Percentiles rank a stretch among this genome's conserved stretches.
These are phyloP conservation scores for Zasmidium angulare DNA, from an alignment of 2,329 filamentous ascomycete genomes.

Conservation along the genomic window DNA sequence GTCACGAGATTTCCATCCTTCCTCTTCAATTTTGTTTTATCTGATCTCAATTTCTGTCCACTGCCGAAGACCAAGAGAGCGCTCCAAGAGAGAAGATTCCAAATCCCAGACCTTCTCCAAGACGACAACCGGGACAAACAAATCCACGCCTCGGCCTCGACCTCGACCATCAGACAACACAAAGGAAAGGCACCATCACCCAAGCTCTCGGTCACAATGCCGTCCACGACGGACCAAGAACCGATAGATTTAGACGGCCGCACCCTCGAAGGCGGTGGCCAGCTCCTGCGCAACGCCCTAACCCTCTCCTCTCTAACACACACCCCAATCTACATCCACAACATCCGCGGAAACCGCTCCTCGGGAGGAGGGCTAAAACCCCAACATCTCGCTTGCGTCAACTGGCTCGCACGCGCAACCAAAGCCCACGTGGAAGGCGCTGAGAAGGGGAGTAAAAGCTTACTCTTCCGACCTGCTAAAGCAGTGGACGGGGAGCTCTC, in stretches of 20 bases:
- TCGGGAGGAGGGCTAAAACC: slow-evolving; percentile 57
- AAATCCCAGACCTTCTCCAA: not conserved
- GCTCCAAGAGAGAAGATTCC: not conserved
- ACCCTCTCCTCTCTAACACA: slow-evolving; percentile 55
- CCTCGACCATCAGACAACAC: not conserved
- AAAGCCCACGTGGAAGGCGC: slow-evolving; percentile 44
- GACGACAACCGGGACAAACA: not conserved
- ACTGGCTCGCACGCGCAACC: slow-evolving; percentile 53
- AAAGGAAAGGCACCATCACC: not conserved
- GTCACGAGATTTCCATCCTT: not conserved
- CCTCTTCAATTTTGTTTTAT: not conserved
- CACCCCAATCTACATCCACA: slow-evolving; percentile 50
- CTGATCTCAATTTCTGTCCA: not conserved
- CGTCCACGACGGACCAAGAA: not conserved
- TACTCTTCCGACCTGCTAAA: slow-evolving; percentile 40
- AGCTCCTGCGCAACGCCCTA: slow-evolving; percentile 58
- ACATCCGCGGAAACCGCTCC: slow-evolving; percentile 55
- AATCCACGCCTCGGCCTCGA: not conserved
- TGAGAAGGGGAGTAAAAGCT: slow-evolving; percentile 43
- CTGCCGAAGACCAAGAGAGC: not conserved
- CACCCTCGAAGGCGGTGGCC: slow-evolving; percentile 62
- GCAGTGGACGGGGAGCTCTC: slow-evolving; percentile 8
- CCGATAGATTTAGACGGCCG: slow-evolving; percentile 45
- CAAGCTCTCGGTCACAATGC: not conserved
- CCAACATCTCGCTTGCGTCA: slow-evolving; percentile 57